Base-by-base conservation (phyloP, 176 grass and related monocot species). In the Themeda triandra region DNA sequence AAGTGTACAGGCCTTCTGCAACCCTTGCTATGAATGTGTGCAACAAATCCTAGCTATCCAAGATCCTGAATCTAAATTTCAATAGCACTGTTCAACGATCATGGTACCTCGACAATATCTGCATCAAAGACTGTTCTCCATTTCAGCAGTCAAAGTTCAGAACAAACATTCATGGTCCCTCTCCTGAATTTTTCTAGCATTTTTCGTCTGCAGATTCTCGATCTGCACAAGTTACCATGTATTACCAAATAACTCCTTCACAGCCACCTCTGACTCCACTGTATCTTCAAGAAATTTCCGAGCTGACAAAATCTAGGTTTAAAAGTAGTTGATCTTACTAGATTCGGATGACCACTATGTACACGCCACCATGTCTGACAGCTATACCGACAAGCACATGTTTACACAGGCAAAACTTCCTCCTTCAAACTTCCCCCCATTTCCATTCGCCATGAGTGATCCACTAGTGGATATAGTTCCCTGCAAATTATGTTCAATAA, bases 401-500 rank as follows among this genome's bases (percentile, higher is more conserved):
- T 65, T 78, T 88, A 93, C 14, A 89, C 29, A 85, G 83, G 91
- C 23, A 95, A 70, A 24, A 68, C 25, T 93, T 94, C 91, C 66
- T 94, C 86, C 84, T 90, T 95, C 82, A 95, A 83, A 42, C 88
- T 45, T 24, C 87, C 91, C 25, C 93, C 89, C 68, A 94, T 94
- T 59, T 95, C 87, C 96, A 98, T 95, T 86, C 82, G 83, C 91
- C 93, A 98, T 10, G 93, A 95, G 73, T 80, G 60, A 82, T 98
- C 93, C 18, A 98, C 93, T 23, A 95, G 89, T 10, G 83, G 87
- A 67, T 94, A 83, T 30, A 98, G 37, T 80, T 98, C 77, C 77
- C 93, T 95, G 81, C 36, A 94, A 75, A 75, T 71, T 23, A 32
- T 27, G 72, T 75, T 58, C 41, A 83, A 11, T 83, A 42, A 83